Base-by-base conservation (phyloP, 352 stramenopile genomes). In the Globisporangium uncinulatum region DNA sequence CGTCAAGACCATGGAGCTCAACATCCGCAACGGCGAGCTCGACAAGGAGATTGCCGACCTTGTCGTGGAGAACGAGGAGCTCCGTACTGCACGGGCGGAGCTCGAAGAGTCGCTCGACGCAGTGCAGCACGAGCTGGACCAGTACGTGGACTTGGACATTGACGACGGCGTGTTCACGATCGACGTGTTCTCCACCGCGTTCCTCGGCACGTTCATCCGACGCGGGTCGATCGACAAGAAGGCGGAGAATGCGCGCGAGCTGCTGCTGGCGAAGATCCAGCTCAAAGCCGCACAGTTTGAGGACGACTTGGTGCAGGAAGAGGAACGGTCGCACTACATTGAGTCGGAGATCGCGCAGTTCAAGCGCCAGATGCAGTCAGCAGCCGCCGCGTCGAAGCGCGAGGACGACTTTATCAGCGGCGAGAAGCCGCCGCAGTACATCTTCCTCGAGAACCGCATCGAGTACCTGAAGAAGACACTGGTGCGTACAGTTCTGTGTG, bases 401-500 rank as follows among this genome's bases (percentile, higher is more conserved):
- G 81, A 92, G 50, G 77, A 91, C 59, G 80, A 84, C 24, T 74
- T 93, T 50, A 87, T 93, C 62, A 91, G 80, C 48, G 83, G 83
- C 11, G 78, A 89, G 45, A 84, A 83, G 55, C 77, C 80, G 4
- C 83, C 83, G 17, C 80, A 91, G 56, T 68, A 88, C 44, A 86
- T 93, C 49, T 89, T 86, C 51, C 56, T 89, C 44, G 83, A 93
- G 58, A 87, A 84, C 54, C 85, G 84, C 50, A 86, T 90, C 39
- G 75, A 71, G 6, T 66, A 79, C 3, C 53, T 91, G 17, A 71
- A 68, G 11, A 87, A 91, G 51, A 85, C 85, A 20, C 39, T 93
- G 75, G 74, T 84, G 66, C 51, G 70, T 65, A 20, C 7, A n/a
- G 1, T 6, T n/a, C 9, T 8, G 4, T 46, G 1, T n/a, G 5